Evolutionary conservation across 768 basidiomycete genomes (phyloP).

Genomic region (Psilocybe azurescens): DNA sequence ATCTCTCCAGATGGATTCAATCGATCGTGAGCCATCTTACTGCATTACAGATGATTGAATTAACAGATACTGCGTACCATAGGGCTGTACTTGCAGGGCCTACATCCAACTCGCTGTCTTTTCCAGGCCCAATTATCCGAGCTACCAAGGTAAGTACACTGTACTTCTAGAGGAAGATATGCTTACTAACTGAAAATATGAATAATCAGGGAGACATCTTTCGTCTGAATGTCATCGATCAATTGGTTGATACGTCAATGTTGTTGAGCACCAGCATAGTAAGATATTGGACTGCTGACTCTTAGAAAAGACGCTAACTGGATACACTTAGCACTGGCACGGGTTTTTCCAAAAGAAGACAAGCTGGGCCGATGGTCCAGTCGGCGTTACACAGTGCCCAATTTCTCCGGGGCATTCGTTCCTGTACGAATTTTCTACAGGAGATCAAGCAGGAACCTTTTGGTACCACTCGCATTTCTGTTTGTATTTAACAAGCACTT

Average conservation of each 20-base stretch:
- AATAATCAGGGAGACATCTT: slow-evolving; percentile 44
- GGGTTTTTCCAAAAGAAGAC: slow-evolving; percentile 41
- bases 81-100: slow-evolving; percentile 12
- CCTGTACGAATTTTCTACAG: slow-evolving; percentile 40
- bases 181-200: too few relatives aligned
- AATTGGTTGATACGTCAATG: slow-evolving; percentile 54
- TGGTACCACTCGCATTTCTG: slow-evolving; percentile 45
- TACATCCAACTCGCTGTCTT: slow-evolving; percentile 3
- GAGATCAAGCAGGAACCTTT: slow-evolving; percentile 44
- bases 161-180: background rate
- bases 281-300: slow-evolving; percentile 17
- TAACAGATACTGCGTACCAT: background rate
- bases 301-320: background rate
- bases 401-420: slow-evolving; percentile 43
- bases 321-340: slow-evolving; percentile 45
- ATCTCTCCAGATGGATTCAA: slow-evolving; percentile 19
- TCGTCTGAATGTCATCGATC: slow-evolving; percentile 51
- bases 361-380: slow-evolving; percentile 45
- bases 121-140: slow-evolving; percentile 36
- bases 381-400: slow-evolving; percentile 45
- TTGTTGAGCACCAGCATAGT: slow-evolving; percentile 55
- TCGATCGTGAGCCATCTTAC: slow-evolving; percentile 12
- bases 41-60: background rate
- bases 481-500: slow-evolving; percentile 12
- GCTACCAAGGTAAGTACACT: slow-evolving; percentile 34